phyloP scores from a whole-genome alignment of 805 yeast species.

The Zygotorulaspora sp. region DNA sequence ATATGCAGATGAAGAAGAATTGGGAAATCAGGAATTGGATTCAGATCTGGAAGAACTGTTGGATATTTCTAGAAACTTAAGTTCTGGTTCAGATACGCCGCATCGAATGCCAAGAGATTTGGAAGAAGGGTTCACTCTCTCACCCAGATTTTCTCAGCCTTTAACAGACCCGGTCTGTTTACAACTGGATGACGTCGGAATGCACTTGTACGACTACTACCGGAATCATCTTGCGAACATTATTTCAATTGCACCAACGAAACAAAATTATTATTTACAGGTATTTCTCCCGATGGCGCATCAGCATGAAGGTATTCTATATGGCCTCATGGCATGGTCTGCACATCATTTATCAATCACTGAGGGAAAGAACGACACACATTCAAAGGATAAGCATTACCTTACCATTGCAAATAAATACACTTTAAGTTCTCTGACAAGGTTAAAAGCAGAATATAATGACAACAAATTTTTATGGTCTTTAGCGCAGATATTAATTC shows the following conservation, averaged over 20 bases:
- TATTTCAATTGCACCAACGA: conserved; percentile 46
- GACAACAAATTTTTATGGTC: conserved; percentile 16
- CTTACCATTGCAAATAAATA: conserved; percentile 22
- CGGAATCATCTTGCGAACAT: conserved; percentile 44
- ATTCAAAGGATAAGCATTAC: conserved; percentile 12
- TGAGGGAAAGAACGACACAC: conserved; percentile 6
- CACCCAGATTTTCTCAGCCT: conserved; percentile 20
- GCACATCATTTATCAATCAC: conserved; percentile 31
- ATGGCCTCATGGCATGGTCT: conserved; percentile 57
- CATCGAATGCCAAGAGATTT: background rate
- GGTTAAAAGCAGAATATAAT: conserved; percentile 10
- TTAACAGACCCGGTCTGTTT: conserved; percentile 22
- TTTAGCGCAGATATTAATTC: conserved; percentile 60
- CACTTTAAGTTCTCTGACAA: conserved; percentile 19
- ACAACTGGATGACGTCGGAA: conserved; percentile 42
- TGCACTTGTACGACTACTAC: conserved; percentile 47
- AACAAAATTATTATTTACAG: conserved; percentile 48
- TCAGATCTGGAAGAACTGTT: background rate
- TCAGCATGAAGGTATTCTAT: conserved; percentile 45
- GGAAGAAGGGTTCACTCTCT: conserved; percentile 6
- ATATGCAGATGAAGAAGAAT: background rate
- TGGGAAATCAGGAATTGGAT: background rate
- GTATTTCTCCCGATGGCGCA: conserved; percentile 52
- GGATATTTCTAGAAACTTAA: background rate
- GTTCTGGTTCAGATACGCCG: background rate